Evolutionary conservation across 2,329 filamentous ascomycete genomes (phyloP).

Genomic region (Alternaria triticimaculans): DNA sequence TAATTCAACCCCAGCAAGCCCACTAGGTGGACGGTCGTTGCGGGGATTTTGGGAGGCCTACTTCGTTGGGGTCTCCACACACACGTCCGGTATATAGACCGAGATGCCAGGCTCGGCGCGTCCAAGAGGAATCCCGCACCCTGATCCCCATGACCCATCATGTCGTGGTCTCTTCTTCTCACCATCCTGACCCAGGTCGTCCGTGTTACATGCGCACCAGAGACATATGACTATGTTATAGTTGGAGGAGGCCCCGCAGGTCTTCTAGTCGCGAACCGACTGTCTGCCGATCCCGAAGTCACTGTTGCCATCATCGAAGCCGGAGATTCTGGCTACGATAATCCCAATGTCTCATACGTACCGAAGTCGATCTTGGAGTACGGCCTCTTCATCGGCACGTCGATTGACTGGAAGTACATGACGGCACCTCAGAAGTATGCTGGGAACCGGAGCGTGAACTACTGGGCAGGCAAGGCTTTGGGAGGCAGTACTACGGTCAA

Average conservation of each 20-base stretch:
- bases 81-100: neutral
- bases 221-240: conserved; percentile 42
- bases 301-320: conserved; percentile 45
- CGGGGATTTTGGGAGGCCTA: neutral
- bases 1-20: neutral
- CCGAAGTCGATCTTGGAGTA: conserved; percentile 28
- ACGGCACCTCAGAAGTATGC: conserved; percentile 50
- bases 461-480: conserved; percentile 52
- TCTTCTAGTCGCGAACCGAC: conserved; percentile 38
- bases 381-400: conserved; percentile 29
- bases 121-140: neutral
- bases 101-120: neutral
- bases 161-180: conserved; percentile 1
- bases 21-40: neutral
- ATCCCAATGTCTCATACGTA: conserved; percentile 39
- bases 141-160: neutral
- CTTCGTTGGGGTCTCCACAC: neutral
- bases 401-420: conserved; percentile 52
- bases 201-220: conserved; percentile 12
- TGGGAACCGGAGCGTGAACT: conserved; percentile 30
- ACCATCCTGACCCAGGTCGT: neutral
- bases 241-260: conserved; percentile 45
- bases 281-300: conserved; percentile 29
- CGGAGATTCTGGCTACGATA: conserved; percentile 38
- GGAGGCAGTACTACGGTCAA: conserved; percentile 55